Base-by-base conservation (phyloP, 176 grass and related monocot species). In the Avena insularis region DNA sequence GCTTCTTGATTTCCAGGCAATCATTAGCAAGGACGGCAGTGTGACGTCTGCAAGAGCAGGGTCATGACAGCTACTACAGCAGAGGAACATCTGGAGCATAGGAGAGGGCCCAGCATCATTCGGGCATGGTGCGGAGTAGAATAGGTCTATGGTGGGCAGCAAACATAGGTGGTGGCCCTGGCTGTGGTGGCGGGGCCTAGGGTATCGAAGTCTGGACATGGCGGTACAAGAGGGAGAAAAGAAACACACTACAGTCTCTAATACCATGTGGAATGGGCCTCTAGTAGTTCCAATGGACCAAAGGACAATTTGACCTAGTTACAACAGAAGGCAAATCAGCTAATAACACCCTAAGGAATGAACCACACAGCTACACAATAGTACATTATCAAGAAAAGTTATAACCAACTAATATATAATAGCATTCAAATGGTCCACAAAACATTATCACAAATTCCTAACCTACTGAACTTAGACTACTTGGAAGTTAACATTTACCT, bases 401-500 rank as follows among this genome's bases (percentile, higher is more conserved):
- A 13, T 13, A 25, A 49, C 12, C 20, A 74, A 63, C 45, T 55
- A 55, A 77, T 35, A 55, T 51, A 7, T 40, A 38, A 40, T 19
- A 75, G 36, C 55, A 80, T 21, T 10, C 1, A n/a, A 83, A 78
- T 49, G 36, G 11, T 16, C 25, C 59, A 6, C 31, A 53, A 80
- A 0, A 81, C 29, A 1, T 47, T 48, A 47, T 48, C 64, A 54
- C 2, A 79, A 80, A 91, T 60, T 20, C 17, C 23, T 75, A 71
- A 88, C 62, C 35, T 72, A 33, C 46, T 70, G 7, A 74, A 82
- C 31, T 58, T 14, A 85, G 12, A 88, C 69, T 53, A 53, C 5
- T 45, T 62, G 60, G 76, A 84, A 87, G 77, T 25, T 71, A 90
- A 61, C 69, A 46, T 53, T 75, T 77, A 91, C 96, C 86, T 96